These are phyloP conservation scores for Hordeum pubiflorum DNA, from an alignment of 202 grass and related monocot species.

Conservation along the genomic window DNA sequence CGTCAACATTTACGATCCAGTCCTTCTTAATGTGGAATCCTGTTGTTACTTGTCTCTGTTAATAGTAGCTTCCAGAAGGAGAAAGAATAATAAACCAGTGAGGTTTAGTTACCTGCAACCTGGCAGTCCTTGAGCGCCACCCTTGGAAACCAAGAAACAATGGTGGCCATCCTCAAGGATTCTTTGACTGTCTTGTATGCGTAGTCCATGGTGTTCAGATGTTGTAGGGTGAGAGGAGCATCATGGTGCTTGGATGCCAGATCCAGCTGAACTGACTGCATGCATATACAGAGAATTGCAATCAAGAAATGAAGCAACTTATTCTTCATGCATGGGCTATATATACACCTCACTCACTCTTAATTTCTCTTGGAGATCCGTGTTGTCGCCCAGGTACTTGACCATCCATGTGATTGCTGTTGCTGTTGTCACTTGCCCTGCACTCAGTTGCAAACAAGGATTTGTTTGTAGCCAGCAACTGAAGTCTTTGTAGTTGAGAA, in stretches of 20 bases:
- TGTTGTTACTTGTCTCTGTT: slow-evolving; percentile 2
- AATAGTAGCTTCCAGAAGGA: background rate
- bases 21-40: slow-evolving; percentile 66
- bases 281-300: background rate
- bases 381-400: slow-evolving; percentile 70
- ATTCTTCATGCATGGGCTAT: background rate
- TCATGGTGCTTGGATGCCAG: slow-evolving; percentile 20
- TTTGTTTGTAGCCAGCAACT: too few relatives aligned
- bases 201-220: slow-evolving; percentile 64
- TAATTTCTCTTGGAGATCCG: slow-evolving; percentile 52
- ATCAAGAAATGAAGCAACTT: background rate
- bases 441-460: background rate
- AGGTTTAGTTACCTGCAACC: slow-evolving; percentile 47
- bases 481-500: background rate
- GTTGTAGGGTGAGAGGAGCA: slow-evolving; percentile 33
- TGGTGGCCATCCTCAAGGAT: slow-evolving; percentile 75
- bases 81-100: background rate
- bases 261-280: slow-evolving; percentile 60
- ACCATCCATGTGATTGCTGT: slow-evolving; percentile 89
- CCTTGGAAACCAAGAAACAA: slow-evolving; percentile 96
- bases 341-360: slow-evolving; percentile 36
- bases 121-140: slow-evolving; percentile 76
- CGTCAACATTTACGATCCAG: slow-evolving; percentile 86
- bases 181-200: slow-evolving; percentile 85
- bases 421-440: slow-evolving; percentile 85